Percentiles rank a stretch among this genome's conserved stretches.
These are phyloP conservation scores for Diplodia sapinea DNA, from an alignment of 2,329 filamentous ascomycete genomes.

Conservation along the genomic window DNA sequence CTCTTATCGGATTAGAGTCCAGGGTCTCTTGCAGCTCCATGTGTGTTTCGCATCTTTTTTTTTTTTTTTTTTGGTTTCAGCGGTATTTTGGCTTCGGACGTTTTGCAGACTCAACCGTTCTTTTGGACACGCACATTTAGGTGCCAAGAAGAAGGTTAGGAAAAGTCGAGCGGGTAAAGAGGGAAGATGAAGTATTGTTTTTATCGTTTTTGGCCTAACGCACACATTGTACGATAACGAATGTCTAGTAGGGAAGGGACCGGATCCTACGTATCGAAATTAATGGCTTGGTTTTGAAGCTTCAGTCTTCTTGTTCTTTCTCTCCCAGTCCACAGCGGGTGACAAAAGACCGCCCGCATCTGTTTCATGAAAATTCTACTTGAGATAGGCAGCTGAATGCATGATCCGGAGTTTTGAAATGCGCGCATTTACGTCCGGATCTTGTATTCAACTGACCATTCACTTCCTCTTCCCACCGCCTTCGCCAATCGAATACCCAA, in stretches of 20 bases:
- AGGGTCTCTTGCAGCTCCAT: background rate
- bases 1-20: background rate
- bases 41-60: background rate
- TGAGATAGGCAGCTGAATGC: no score
- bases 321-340: no score
- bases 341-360: no score
- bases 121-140: background rate
- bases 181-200: background rate
- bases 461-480: constrained; percentile 13
- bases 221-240: constrained; percentile 14
- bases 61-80: background rate
- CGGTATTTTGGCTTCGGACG: background rate
- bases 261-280: background rate
- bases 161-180: constrained; percentile 1
- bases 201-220: background rate
- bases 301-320: background rate
- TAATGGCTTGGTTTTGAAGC: constrained; percentile 1
- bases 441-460: background rate
- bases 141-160: background rate
- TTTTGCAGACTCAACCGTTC: background rate
- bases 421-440: no score
- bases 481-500: constrained; percentile 18
- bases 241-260: background rate
- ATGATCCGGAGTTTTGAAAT: no score
- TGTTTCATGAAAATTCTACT: no score